phyloP scores from a whole-genome alignment of 768 basidiomycete genomes.

The Russula earlei region DNA sequence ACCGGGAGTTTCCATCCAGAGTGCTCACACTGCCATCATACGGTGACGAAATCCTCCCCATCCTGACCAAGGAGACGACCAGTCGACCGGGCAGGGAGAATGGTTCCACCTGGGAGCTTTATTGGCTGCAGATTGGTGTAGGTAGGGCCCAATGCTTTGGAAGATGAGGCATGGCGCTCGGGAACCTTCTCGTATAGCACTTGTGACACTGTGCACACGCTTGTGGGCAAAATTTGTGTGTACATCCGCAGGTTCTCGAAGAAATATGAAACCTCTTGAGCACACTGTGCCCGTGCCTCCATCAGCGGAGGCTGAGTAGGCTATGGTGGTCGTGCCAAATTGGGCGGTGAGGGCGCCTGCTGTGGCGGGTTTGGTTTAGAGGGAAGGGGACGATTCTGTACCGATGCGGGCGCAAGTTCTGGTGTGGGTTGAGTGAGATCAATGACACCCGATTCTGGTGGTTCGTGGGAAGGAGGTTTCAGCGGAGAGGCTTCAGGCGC shows the following conservation, averaged over 20 bases:
- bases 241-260: constrained; percentile 63
- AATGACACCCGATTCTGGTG: not conserved
- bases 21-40: constrained; percentile 74
- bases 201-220: constrained; percentile 53
- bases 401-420: no score
- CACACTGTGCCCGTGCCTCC: constrained; percentile 50
- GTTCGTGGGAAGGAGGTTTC: constrained; percentile 2
- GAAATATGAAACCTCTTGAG: constrained; percentile 65
- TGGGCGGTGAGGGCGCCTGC: no score
- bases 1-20: constrained; percentile 81
- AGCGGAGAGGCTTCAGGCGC: constrained; percentile 8
- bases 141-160: constrained; percentile 39
- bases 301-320: no score
- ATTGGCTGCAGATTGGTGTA: constrained; percentile 62
- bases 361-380: no score
- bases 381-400: no score
- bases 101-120: constrained; percentile 66
- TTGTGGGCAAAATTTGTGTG: constrained; percentile 61
- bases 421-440: constrained; percentile 12
- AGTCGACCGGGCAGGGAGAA: constrained; percentile 52
- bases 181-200: constrained; percentile 63
- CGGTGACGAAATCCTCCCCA: constrained; percentile 55
- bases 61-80: constrained; percentile 70
- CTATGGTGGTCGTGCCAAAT: no score
- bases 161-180: constrained; percentile 46